Percentiles rank a stretch among this genome's conserved stretches.
phyloP scores from a whole-genome alignment of 2,329 filamentous ascomycete genomes.

The Phialophora macrospora region DNA sequence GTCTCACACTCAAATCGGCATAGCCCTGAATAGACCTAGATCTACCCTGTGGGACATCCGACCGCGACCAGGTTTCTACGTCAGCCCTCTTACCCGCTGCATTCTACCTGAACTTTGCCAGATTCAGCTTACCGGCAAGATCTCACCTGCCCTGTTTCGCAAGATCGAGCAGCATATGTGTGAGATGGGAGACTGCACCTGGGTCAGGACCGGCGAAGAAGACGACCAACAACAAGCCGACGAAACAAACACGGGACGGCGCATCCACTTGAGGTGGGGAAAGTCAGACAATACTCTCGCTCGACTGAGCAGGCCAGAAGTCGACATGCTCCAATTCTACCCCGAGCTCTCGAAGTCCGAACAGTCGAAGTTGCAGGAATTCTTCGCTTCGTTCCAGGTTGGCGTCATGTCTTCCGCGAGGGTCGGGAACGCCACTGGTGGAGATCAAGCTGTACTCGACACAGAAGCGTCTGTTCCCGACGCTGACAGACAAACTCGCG shows the following conservation, averaged over 20 bases:
- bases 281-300: not conserved
- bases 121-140: constrained; percentile 14
- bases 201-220: constrained; percentile 2
- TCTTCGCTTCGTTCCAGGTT: not conserved
- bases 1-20: not conserved
- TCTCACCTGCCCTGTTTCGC: not conserved
- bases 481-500: not conserved
- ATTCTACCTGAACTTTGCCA: constrained; percentile 7
- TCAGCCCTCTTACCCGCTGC: not conserved
- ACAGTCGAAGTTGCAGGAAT: constrained; percentile 8
- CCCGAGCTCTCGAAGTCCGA: constrained; percentile 1
- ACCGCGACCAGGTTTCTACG: not conserved
- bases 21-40: not conserved
- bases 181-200: constrained; percentile 9
- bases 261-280: not conserved
- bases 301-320: not conserved
- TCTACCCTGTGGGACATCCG: not conserved
- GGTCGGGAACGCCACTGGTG: not conserved
- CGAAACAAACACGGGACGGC: not conserved
- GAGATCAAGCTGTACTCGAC: not conserved
- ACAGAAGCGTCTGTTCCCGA: not conserved
- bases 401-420: not conserved
- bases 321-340: constrained; percentile 17
- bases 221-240: not conserved
- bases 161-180: constrained; percentile 11